phyloP scores from a whole-genome alignment of 768 basidiomycete genomes.

The Amanita muscaria region DNA sequence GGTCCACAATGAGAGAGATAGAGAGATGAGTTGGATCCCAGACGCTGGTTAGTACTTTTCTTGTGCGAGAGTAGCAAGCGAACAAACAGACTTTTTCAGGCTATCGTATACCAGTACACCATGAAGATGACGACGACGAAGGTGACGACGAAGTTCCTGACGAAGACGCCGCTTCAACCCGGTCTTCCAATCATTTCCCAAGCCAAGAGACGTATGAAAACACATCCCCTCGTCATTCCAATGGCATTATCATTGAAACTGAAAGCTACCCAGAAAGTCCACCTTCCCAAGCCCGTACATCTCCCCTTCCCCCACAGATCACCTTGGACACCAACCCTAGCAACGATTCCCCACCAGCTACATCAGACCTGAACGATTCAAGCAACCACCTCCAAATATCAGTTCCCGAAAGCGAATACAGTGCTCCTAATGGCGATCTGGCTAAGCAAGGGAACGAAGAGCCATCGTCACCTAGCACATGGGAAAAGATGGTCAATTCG shows the following conservation, averaged over 20 bases:
- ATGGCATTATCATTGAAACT: constrained; percentile 54
- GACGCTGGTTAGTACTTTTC: constrained; percentile 48
- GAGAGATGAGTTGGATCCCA: constrained; percentile 72
- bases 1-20: constrained; percentile 40
- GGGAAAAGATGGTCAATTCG: constrained; percentile 66
- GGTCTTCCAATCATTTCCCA: constrained; percentile 40
- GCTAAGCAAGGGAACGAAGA: constrained; percentile 53
- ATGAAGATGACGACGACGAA: constrained; percentile 48
- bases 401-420: constrained; percentile 39
- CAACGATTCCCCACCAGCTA: constrained; percentile 34
- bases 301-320: constrained; percentile 35
- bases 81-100: constrained; percentile 30
- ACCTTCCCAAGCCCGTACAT: constrained; percentile 18
- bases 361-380: constrained; percentile 52
- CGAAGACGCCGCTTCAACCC: constrained; percentile 40
- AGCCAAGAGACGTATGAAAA: constrained; percentile 39
- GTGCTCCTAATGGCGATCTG: constrained; percentile 36
- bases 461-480: constrained; percentile 44
- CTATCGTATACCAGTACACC: constrained; percentile 53
- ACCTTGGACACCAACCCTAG: constrained; percentile 30
- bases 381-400: constrained; percentile 56
- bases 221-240: constrained; percentile 48
- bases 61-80: background rate
- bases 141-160: constrained; percentile 22
- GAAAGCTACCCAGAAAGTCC: constrained; percentile 49